Percentiles rank a stretch among this genome's conserved stretches.
These are phyloP conservation scores for Aquilaria yunnanensis DNA, from an alignment of 345 rosid species.

Conservation along the genomic window DNA sequence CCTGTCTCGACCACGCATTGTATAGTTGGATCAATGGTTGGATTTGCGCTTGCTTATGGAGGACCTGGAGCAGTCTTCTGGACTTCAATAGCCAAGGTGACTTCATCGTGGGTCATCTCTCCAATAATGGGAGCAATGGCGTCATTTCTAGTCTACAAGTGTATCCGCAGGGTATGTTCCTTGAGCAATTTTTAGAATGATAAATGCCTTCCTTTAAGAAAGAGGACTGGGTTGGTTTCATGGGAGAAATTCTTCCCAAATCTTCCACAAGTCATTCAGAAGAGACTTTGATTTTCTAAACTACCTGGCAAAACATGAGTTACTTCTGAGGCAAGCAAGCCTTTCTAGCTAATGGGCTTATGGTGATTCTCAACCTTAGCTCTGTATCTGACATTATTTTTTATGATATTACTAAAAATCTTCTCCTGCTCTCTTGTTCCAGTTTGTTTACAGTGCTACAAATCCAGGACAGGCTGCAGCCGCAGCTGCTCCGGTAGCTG, in stretches of 20 bases:
- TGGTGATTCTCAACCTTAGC: too few relatives aligned
- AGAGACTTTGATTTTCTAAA: background rate
- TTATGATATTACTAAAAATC: slow-evolving; percentile 6
- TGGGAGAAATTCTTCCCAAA: background rate
- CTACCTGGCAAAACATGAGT: background rate
- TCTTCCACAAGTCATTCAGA: background rate
- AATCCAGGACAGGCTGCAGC: slow-evolving; percentile 97
- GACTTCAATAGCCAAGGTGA: slow-evolving; percentile 86
- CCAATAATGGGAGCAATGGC: slow-evolving; percentile 77
- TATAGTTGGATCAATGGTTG: slow-evolving; percentile 97
- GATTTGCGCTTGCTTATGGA: slow-evolving; percentile 90
- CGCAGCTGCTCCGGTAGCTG: slow-evolving; percentile 73
- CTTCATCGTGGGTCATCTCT: slow-evolving; percentile 94
- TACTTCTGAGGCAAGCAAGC: too few relatives aligned
- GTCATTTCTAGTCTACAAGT: slow-evolving; percentile 90
- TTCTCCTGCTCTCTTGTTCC: slow-evolving; percentile 11
- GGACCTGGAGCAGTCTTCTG: slow-evolving; percentile 96
- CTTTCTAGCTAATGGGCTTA: too few relatives aligned
- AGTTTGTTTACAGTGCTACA: slow-evolving; percentile 97
- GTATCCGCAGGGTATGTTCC: slow-evolving; percentile 84
- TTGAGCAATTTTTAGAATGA: slow-evolving; percentile 4
- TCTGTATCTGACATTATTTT: background rate
- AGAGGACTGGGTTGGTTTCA: background rate
- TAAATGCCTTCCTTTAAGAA: background rate
- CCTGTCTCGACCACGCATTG: slow-evolving; percentile 99